Base-by-base conservation (phyloP, 1,139 yeast genomes). In the Saccharomyces hybrid region DNA sequence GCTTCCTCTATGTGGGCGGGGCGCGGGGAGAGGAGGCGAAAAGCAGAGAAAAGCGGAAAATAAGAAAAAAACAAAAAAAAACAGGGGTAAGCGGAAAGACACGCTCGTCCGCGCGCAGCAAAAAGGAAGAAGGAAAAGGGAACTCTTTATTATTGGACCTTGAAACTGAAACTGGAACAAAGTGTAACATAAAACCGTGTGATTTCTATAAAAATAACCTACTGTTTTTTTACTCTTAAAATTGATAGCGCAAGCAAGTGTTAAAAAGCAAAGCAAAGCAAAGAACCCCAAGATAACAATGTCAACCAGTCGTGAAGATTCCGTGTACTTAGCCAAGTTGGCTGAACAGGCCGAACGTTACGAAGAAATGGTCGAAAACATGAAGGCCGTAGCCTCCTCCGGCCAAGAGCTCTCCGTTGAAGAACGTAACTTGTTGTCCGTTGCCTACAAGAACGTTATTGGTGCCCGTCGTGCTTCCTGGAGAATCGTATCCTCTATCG, bases 301-400 rank as follows among this genome's bases (percentile, higher is more conserved):
- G 93, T 80, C 95, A 67, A 78, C 86, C 73, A 81, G 91, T 71
- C 96, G 97, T 80, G 99, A 93, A 84, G 97, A 91, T 80, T 88
- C 96, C 68, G 97, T 93, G 70, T 93, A 91, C 77, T 86, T 93
- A 75, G 98, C 99, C 76, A 93, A 93, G 77, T 88, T 93, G 76
- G 97, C 98, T 69, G 99, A 93, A 79, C 98, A 93, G 80, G 98
- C 99, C 70, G 99, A 93, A 80, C 95, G 99, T 77, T 93, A 93
- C 75, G 99, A 93, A 78, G 99, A 95, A 78, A 91, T 90, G 98
- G 98, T 93, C 67, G 97, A 90, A 75, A 88, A 88, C 78, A 93
- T 93, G 98, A 91, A 91, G 76, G 88, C 89, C 58, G 98, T 93
- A 71, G 97, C 97, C 64, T 86, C 96, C 49, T 82, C 96, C 51